Base-by-base conservation (phyloP, 805 yeast genomes). In the Candida lessepsii region DNA sequence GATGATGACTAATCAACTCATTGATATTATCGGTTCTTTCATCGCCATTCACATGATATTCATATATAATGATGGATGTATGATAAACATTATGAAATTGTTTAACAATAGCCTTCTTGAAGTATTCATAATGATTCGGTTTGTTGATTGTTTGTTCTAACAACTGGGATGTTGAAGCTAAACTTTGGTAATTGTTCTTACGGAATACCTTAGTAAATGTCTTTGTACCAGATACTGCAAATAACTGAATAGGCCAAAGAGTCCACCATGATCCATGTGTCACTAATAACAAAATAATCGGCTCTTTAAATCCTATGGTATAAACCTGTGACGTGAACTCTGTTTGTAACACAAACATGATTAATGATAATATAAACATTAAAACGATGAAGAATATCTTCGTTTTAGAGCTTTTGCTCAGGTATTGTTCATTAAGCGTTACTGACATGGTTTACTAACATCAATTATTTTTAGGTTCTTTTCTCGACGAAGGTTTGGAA, bases 211-310 rank as follows among this genome's bases (percentile, higher is more conserved):
- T 41, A 2, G 28, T 27, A 2, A 30, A 10, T 18, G 41, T 15
- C 23, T 42, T 42, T 28, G 5, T 13, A 4, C 21, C 18, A 2
- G 49, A 27, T 3, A 83, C 68, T 2, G 59, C 42, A 0, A 71
- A 8, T 8, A 80, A 73, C 56, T 87, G 95, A 5, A 75, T 35
- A 0, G 90, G 91, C 84, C 88, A 81, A 33, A 85, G 66, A 9
- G 76, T 37, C 71, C 80, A 67, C 95, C 93, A 85, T 9, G 82
- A 75, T 2, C 89, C 84, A 54, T 87, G 96, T 0, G 95, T 87
- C 13, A 85, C 60, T 39, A 71, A 59, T n/a, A 82, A 61, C 40
- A 83, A 62, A 17, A 86, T 58, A 16, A 86, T 67, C 0, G 96
- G 96, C 53, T 86, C 89, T 37, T 73, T 57, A 58, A 78, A 87